phyloP scores from a whole-genome alignment of 140 eudicot species.

The Erigeron philadelphicus region DNA sequence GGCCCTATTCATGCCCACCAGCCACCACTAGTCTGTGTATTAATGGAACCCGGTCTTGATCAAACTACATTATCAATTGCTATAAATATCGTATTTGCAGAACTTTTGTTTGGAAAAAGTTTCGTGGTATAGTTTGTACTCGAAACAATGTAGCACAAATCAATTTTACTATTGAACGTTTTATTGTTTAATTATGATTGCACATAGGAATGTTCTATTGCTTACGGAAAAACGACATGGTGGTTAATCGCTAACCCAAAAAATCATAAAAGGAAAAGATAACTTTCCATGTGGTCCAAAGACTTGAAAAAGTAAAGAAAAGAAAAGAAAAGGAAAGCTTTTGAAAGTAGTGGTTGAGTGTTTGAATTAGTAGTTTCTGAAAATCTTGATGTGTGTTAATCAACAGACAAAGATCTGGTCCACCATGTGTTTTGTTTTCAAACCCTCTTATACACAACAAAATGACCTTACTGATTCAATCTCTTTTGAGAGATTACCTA shows the following conservation, averaged over 20 bases:
- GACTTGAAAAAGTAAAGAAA: neutral
- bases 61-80: neutral
- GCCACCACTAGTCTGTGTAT: conserved; percentile 11
- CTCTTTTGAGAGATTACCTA: neutral
- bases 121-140: neutral
- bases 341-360: neutral
- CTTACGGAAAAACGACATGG: neutral
- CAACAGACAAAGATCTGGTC: conserved; percentile 22
- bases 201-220: neutral
- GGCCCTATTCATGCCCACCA: conserved; percentile 2
- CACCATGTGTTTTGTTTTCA: conserved; percentile 30
- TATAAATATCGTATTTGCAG: neutral
- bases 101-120: neutral
- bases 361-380: conserved; percentile 1
- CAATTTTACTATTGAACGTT: neutral
- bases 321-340: neutral
- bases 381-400: conserved; percentile 19
- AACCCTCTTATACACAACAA: neutral
- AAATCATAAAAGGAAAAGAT: neutral
- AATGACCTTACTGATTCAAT: neutral
- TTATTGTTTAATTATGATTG: neutral
- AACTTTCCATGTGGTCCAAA: conserved; percentile 21
- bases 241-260: neutral
- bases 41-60: too few species aligned
- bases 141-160: too few species aligned